Percentiles rank a stretch among this genome's conserved stretches.
Evolutionary conservation across 148 eudicot species (phyloP).

Genomic region (Rhododendron williamsianum): DNA sequence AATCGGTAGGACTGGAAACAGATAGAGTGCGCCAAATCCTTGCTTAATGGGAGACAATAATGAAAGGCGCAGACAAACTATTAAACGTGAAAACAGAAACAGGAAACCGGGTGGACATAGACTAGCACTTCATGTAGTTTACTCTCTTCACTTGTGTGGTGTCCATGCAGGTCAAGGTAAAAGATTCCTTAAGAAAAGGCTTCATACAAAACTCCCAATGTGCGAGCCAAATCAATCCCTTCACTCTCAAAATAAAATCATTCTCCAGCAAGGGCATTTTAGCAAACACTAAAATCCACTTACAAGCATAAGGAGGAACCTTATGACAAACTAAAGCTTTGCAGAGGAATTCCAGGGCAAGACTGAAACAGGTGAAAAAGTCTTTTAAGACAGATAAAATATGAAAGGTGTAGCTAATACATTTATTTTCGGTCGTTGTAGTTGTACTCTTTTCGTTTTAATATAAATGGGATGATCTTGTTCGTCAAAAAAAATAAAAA

Average conservation of each 20-base stretch:
- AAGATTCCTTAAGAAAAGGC: background rate
- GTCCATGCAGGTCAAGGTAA: background rate
- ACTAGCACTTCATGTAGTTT: background rate
- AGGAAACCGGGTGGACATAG: background rate
- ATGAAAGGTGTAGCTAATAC: background rate
- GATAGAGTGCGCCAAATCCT: background rate
- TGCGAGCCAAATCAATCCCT: background rate
- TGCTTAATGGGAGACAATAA: background rate
- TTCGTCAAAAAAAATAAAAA: too few species aligned
- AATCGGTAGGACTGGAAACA: background rate
- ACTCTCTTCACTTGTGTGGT: background rate
- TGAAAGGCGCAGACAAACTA: background rate
- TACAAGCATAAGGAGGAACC: background rate
- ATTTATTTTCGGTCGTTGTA: background rate
- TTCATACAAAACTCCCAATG: background rate
- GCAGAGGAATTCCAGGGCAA: background rate
- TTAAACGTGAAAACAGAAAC: background rate
- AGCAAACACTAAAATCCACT: background rate
- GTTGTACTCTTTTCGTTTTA: too few species aligned
- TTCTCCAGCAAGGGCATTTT: background rate
- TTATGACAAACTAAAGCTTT: background rate
- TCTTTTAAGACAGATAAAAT: background rate
- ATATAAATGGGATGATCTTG: too few species aligned
- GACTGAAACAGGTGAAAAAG: background rate
- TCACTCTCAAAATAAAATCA: background rate